Percentiles rank a stretch among this genome's conserved stretches.
Evolutionary conservation across 192 early-diverging fungal genomes (phyloP).

Genomic region (Coemansia reversa): DNA sequence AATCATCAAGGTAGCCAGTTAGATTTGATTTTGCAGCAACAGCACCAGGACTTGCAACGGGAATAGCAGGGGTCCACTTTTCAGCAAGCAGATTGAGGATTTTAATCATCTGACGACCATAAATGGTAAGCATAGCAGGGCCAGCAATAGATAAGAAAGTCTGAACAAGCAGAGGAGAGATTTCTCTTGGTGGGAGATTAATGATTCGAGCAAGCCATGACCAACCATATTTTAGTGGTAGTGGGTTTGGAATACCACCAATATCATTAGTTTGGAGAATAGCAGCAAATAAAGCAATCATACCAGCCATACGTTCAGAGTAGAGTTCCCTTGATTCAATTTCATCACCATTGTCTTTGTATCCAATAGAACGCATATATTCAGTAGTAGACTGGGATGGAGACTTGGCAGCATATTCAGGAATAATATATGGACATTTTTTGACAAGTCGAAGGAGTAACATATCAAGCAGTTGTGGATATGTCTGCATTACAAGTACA

Average conservation of each 20-base stretch:
- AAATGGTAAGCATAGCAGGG: constrained; percentile 29
- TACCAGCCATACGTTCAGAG: constrained; percentile 44
- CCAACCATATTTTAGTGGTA: constrained; percentile 34
- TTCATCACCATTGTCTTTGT: constrained; percentile 39
- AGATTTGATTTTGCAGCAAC: constrained; percentile 66
- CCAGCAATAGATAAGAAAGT: constrained; percentile 46
- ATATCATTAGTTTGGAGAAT: constrained; percentile 32
- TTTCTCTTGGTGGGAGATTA: constrained; percentile 30
- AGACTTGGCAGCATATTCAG: constrained; percentile 20
- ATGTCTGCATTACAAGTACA: constrained; percentile 28
- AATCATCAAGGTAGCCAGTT: constrained; percentile 74
- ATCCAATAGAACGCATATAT: constrained; percentile 30
- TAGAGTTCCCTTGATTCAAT: constrained; percentile 39
- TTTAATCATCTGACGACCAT: constrained; percentile 37
- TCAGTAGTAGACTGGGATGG: constrained; percentile 23
- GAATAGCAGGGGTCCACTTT: constrained; percentile 67
- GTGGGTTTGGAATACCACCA: constrained; percentile 13
- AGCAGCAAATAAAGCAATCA: constrained; percentile 45
- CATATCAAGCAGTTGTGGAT: constrained; percentile 34
- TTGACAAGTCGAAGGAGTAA: constrained; percentile 44
- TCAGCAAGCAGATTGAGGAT: constrained; percentile 58
- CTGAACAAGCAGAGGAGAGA: constrained; percentile 44
- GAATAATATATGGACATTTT: constrained; percentile 48
- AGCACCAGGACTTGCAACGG: constrained; percentile 59
- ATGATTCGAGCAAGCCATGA: constrained; percentile 48